These are phyloP conservation scores for Teunomyces kruisii DNA, from an alignment of 805 yeast genomes.

Conservation along the genomic window DNA sequence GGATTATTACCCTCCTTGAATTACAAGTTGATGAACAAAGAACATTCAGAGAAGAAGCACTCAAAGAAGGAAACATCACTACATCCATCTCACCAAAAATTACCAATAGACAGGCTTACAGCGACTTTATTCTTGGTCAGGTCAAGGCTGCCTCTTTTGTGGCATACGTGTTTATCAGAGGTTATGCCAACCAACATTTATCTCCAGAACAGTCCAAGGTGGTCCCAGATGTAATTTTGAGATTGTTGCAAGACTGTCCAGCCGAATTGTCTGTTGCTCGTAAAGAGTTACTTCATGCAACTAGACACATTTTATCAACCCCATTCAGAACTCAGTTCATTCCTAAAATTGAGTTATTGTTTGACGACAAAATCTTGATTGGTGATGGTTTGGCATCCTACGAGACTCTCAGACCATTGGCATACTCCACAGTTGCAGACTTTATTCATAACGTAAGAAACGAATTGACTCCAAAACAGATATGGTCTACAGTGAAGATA, in stretches of 20 bases:
- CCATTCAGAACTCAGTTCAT: constrained; percentile 79
- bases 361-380: constrained; percentile 82
- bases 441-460: constrained; percentile 88
- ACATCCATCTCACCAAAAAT: constrained; percentile 76
- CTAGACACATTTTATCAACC: constrained; percentile 91
- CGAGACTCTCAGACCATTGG: constrained; percentile 88
- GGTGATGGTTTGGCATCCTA: constrained; percentile 92
- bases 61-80: constrained; percentile 57
- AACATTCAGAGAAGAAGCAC: constrained; percentile 37
- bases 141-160: constrained; percentile 94
- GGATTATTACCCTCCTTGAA: constrained; percentile 68
- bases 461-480: constrained; percentile 77
- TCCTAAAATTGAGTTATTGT: constrained; percentile 79
- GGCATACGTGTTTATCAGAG: constrained; percentile 87
- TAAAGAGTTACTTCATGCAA: constrained; percentile 89
- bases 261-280: constrained; percentile 88
- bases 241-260: constrained; percentile 93
- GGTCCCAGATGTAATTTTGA: constrained; percentile 83
- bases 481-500: constrained; percentile 81
- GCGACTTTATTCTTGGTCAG: constrained; percentile 89
- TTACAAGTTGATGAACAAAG: constrained; percentile 81
- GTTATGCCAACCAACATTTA: constrained; percentile 67
- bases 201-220: constrained; percentile 41
- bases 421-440: constrained; percentile 94
- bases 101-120: constrained; percentile 72